Evolutionary conservation across 2,329 filamentous ascomycete genomes (phyloP), one percentile per base, ranked within the genome.

Genomic region (Trichoderma oligosporum): DNA sequence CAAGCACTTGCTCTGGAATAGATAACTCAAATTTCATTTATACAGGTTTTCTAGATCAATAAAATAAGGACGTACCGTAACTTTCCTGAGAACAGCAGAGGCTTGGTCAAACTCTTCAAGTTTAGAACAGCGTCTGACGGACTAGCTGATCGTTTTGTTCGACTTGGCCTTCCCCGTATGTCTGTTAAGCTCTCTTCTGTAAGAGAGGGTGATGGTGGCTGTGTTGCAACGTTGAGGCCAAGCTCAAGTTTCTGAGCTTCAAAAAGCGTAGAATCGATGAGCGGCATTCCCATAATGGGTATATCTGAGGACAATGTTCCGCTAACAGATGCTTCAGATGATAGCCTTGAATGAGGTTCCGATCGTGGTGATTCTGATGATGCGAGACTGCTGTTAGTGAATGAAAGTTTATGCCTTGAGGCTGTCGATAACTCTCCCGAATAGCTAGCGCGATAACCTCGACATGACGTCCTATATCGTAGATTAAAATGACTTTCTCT

Each of bases 361-460:
- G 78, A 80, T 1, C 71, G 74, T 2, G 78, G 76, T 2, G 78
- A 77, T 16, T 74, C 73, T 63, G 76, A 77, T 1, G 76, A 80
- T 3, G 79, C 79, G 14, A 80, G 66, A 56, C 77, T 83, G 71
- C 79, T 79, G 53, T 75, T 73, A 61, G 80, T 82, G 62, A 78
- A 75, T 0, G 79, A 82, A 55, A 69, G 60, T 45, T 62, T 68
- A 59, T 73, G 70, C 9, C 60, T 66, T 9, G 53, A 16, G 18
- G 12, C 4, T 4, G n/a, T 14, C 5, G 29, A 22, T 7, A 14
- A 11, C 6, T 56, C 57, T 39, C 22, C 31, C 22, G 22, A 8
- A 25, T 16, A 31, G 25, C 35, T 41, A 29, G 4, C 24, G 11
- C 31, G 36, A 14, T 36, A 18, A n/a, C 44, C 33, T 35, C 20